These are phyloP conservation scores for Globisporangium radiosum DNA, from an alignment of 352 stramenopile genomes.

Conservation along the genomic window DNA sequence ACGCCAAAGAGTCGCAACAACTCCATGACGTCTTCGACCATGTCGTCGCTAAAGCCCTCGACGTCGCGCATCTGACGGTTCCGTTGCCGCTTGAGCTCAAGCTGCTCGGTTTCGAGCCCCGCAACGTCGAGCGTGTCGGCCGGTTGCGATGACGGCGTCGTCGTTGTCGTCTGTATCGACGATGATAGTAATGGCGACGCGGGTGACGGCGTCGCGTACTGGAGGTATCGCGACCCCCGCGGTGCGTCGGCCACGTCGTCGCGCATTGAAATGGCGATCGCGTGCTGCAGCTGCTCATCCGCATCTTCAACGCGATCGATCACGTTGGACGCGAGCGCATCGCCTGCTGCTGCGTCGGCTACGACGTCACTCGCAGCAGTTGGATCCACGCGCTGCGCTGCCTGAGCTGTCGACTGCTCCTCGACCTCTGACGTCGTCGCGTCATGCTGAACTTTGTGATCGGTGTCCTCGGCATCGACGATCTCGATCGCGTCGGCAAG, in stretches of 20 bases:
- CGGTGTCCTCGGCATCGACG: neutral
- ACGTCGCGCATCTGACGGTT: conserved; percentile 84
- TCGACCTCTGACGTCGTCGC: neutral
- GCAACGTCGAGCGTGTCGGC: conserved; percentile 23
- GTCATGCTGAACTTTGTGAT: neutral
- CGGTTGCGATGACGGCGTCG: conserved; percentile 2
- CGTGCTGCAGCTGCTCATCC: conserved; percentile 21
- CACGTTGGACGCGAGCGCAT: neutral
- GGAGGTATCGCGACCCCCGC: conserved; percentile 32
- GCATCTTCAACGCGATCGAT: neutral
- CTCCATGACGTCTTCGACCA: conserved; percentile 96
- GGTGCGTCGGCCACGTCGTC: conserved; percentile 16
- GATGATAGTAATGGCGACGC: neutral
- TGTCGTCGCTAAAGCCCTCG: conserved; percentile 95
- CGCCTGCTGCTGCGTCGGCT: neutral
- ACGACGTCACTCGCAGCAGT: neutral
- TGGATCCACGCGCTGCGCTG: no score
- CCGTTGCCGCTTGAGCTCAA: conserved; percentile 69
- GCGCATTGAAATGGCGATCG: conserved; percentile 28
- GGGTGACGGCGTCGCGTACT: conserved; percentile 23
- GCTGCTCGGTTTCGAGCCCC: conserved; percentile 48
- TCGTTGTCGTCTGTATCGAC: no score
- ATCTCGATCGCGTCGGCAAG: conserved; percentile 6
- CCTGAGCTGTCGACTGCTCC: neutral
- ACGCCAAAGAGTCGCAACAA: conserved; percentile 97